Conservation (phyloP, 345 rosid genomes). For the Rhizophora apiculata region DNA sequence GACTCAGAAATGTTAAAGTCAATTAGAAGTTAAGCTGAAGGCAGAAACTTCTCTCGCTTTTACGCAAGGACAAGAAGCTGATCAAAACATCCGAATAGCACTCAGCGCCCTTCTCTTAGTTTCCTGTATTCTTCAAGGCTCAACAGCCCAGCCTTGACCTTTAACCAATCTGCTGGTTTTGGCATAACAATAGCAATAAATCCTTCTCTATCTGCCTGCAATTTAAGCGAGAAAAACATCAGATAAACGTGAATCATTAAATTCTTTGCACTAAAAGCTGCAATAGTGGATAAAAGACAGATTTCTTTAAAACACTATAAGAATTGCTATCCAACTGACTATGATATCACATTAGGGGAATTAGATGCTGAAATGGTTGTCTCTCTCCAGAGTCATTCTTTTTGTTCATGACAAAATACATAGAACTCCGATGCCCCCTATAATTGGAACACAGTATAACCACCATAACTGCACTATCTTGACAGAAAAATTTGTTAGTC, state of each 20-base stretch:
- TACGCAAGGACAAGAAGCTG: neutral
- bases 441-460: neutral
- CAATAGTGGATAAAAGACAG: neutral
- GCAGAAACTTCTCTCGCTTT: neutral
- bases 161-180: constrained; percentile 77
- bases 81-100: neutral
- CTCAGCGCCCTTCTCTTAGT: constrained; percentile 23
- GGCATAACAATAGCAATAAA: constrained; percentile 90
- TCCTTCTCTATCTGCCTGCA: constrained; percentile 90
- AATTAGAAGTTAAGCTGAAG: neutral
- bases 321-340: too few species aligned
- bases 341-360: too few species aligned
- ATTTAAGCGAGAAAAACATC: constrained; percentile 3
- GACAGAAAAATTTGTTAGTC: neutral
- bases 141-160: constrained; percentile 55
- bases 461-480: too few species aligned
- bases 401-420: neutral
- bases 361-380: neutral
- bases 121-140: constrained; percentile 61
- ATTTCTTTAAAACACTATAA: too few species aligned
- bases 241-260: neutral
- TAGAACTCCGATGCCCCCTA: neutral
- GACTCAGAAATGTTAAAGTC: neutral
- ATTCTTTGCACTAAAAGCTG: neutral
- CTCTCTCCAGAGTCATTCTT: neutral